Evolutionary conservation across 2,329 filamentous ascomycete genomes (phyloP), one percentile per base, ranked within the genome.

Genomic region (Trichoderma afroharzianum): DNA sequence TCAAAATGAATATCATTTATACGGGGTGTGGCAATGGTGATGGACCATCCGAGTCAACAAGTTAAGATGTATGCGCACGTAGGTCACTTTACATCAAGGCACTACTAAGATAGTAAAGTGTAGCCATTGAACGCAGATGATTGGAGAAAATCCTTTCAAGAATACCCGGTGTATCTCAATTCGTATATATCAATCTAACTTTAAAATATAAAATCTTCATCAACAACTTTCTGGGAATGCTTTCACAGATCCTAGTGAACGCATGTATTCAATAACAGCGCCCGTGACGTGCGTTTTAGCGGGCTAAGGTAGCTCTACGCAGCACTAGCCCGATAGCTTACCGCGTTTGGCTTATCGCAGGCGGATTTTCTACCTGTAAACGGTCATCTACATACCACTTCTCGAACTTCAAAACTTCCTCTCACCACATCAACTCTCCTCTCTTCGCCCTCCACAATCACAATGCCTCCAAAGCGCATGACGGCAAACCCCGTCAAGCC

Each of bases 401-500:
- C 59, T 43, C 36, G 6, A 24, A 18, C 28, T 28, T 39, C 58
- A 33, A 15, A 36, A 21, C 18, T 6, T 50, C 28, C 36, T 24
- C 32, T 15, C n/a, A 14, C 18, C 30, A 5, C 11, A 61, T 32
- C n/a, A 32, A 68, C 21, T 24, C 21, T 39, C 21, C 28, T n/a
- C 15, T 18, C n/a, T 21, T 24, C 26, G 24, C 39, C 58, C 15
- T 11, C 47, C 47, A 24, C 47, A 53, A 5, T 53, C 57, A 71
- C 67, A 72, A 89, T 88, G 87, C 91, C 92, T 73, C 89, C 91
- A 14, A 94, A 93, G 80, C 92, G 93, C 78, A 97, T 98, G 93
- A 98, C 95, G 74, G 94, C 95, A 74, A 97, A 98, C 79, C 94
- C 93, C 4, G 83, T 91, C 72, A 91, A 90, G 80, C 93, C 94